Percentiles rank a stretch among this genome's conserved stretches.
Conservation (phyloP, 257 asterid species). For the Lithospermum erythrorhizon region DNA sequence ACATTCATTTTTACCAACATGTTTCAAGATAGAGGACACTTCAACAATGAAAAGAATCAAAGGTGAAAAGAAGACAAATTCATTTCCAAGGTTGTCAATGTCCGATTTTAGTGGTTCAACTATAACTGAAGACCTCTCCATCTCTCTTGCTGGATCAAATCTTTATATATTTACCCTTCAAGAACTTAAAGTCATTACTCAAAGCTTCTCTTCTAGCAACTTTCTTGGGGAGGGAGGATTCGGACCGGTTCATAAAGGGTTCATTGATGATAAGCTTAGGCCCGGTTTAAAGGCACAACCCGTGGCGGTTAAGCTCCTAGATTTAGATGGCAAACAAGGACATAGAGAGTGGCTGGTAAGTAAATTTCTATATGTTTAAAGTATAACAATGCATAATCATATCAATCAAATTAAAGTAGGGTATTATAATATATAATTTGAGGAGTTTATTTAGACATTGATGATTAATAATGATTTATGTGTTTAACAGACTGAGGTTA, state of each 20-base stretch:
- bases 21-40: slow-evolving; percentile 27
- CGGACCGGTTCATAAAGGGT: slow-evolving; percentile 95
- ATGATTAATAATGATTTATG: not conserved
- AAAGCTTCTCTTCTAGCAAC: slow-evolving; percentile 56
- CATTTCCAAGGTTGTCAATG: slow-evolving; percentile 46
- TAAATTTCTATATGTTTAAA: too few species aligned
- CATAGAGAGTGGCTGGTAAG: slow-evolving; percentile 92
- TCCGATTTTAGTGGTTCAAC: slow-evolving; percentile 53
- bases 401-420: not conserved
- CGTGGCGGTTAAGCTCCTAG: slow-evolving; percentile 85
- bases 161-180: slow-evolving; percentile 59
- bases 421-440: not conserved
- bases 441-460: not conserved
- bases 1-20: slow-evolving; percentile 42
- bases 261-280: slow-evolving; percentile 71
- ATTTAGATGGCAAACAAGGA: slow-evolving; percentile 81
- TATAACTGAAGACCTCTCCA: slow-evolving; percentile 50
- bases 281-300: slow-evolving; percentile 91
- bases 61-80: slow-evolving; percentile 18
- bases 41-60: slow-evolving; percentile 16
- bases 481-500: slow-evolving; percentile 65
- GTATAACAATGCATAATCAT: too few species aligned
- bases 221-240: slow-evolving; percentile 92
- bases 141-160: slow-evolving; percentile 69
- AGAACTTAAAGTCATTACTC: slow-evolving; percentile 73